Conservation (phyloP, 208 protist species). For the Zelonia costaricensis region DNA sequence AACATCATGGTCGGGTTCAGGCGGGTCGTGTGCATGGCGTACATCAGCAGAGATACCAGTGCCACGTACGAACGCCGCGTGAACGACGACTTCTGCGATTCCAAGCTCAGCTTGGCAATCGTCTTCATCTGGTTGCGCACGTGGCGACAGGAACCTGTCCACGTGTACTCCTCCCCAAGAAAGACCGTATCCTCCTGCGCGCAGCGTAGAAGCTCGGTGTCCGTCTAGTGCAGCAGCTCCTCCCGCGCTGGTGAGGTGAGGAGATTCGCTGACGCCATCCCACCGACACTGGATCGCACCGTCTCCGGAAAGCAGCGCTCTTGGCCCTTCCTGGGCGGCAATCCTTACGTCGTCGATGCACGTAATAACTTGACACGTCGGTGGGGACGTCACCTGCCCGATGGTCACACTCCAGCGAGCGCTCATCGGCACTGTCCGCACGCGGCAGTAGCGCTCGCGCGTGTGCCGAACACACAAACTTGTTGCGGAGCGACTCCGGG, state of each 20-base stretch:
- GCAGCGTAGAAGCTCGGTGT: slow-evolving; percentile 11
- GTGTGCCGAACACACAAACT: slow-evolving; percentile 20
- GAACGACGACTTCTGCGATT: slow-evolving; percentile 2
- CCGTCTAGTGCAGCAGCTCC: slow-evolving; percentile 9
- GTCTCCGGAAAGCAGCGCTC: slow-evolving; percentile 21
- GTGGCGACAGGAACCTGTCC: slow-evolving; percentile 9
- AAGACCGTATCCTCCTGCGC: slow-evolving; percentile 14
- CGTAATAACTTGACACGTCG: slow-evolving; percentile 21
- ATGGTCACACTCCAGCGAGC: slow-evolving; percentile 31
- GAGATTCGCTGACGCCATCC: slow-evolving; percentile 23
- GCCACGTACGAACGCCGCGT: slow-evolving; percentile 1
- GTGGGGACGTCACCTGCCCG: slow-evolving; percentile 20
- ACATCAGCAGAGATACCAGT: slow-evolving; percentile 8
- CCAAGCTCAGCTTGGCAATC: slow-evolving; percentile 29
- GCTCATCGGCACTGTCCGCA: slow-evolving; percentile 26
- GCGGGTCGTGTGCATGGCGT: slow-evolving; percentile 18
- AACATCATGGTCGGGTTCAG: slow-evolving; percentile 16
- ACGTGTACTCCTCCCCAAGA: slow-evolving; percentile 36
- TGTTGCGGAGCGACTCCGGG: slow-evolving; percentile 17
- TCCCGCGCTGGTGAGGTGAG: slow-evolving; percentile 27
- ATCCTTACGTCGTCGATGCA: slow-evolving; percentile 38
- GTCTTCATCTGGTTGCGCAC: slow-evolving; percentile 36
- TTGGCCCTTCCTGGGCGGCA: slow-evolving; percentile 25
- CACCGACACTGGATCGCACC: slow-evolving; percentile 9
- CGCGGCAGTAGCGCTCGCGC: slow-evolving; percentile 6